Evolutionary conservation across 1,139 yeast genomes (phyloP), one percentile per base, ranked within the genome.

Genomic region (Geotrichum australiense): DNA sequence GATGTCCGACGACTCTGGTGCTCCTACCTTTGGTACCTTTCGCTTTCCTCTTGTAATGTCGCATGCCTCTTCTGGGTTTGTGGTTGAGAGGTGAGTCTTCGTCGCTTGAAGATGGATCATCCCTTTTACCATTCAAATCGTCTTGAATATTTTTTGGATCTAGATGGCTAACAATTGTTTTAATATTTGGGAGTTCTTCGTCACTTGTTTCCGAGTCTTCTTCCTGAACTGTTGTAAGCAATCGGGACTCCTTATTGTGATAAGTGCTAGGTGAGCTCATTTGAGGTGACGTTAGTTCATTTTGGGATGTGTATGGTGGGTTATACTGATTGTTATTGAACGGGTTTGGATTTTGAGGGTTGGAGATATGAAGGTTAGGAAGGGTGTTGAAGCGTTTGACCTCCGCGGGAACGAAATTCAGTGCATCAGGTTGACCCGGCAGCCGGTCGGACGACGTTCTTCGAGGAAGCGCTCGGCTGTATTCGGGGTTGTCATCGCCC

Each of bases 171-270:
- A 56, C 54, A 10, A 56, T 61, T 30, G 58, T 56, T 21, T 54
- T 53, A 24, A 61, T 50, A 28, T 58, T 64, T 8, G 53, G 52
- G 24, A 50, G 35, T 6, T 43, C 54, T 5, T 54, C 57, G 16
- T 58, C 62, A 36, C 36, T 21, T 16, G 41, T 12, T 28, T 41
- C 31, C 20, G 45, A n/a, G 22, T 25, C 20, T 34, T 45, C 27
- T 37, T 42, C 40, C 21, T 33, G 41, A 33, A 42, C 39, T 15
- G 39, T 21, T 21, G 39, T 20, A 24, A 47, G 26, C 25, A 35
- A 35, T 22, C 43, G 31, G 6, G 35, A 10, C 4, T n/a, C n/a
- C n/a, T n/a, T n/a, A n/a, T n/a, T n/a, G n/a, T n/a, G n/a, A n/a
- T n/a, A n/a, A n/a, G n/a, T n/a, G n/a, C n/a, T n/a, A n/a, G n/a